These are phyloP conservation scores for Trypanosoma platydactyli DNA, from an alignment of 208 protist species.

Conservation along the genomic window DNA sequence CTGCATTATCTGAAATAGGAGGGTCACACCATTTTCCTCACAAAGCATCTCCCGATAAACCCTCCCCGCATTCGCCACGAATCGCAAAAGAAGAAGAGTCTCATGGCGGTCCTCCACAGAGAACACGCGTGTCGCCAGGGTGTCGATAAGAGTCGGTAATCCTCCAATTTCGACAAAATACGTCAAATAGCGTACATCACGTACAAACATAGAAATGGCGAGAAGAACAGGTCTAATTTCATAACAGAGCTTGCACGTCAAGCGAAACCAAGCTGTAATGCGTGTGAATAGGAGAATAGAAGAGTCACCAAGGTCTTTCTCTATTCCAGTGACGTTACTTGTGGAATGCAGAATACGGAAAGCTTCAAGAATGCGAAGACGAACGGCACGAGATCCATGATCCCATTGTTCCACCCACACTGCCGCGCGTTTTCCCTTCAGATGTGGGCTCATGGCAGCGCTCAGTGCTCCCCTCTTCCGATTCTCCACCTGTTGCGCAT, in stretches of 20 bases:
- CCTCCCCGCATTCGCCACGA: slow-evolving; percentile 79
- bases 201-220: slow-evolving; percentile 73
- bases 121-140: slow-evolving; percentile 23
- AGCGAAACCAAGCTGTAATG: slow-evolving; percentile 78
- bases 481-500: slow-evolving; percentile 6
- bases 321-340: slow-evolving; percentile 64
- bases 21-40: slow-evolving; percentile 56
- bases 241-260: slow-evolving; percentile 55
- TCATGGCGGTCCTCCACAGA: slow-evolving; percentile 44
- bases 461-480: slow-evolving; percentile 8
- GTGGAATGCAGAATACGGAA: slow-evolving; percentile 62
- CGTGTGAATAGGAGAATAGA: slow-evolving; percentile 81
- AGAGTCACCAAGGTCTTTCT: slow-evolving; percentile 71
- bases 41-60: slow-evolving; percentile 90
- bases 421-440: slow-evolving; percentile 53
- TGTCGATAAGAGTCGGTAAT: slow-evolving; percentile 58
- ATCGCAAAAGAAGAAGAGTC: slow-evolving; percentile 66
- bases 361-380: slow-evolving; percentile 62
- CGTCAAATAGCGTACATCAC: slow-evolving; percentile 70
- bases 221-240: slow-evolving; percentile 52
- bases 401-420: slow-evolving; percentile 77
- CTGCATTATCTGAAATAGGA: slow-evolving; percentile 58
- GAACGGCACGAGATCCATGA: slow-evolving; percentile 35
- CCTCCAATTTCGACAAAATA: slow-evolving; percentile 77
- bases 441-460: slow-evolving; percentile 27